Conservation (phyloP, 495 filamentous ascomycete species). For the Trichoderma orchidacearum region DNA sequence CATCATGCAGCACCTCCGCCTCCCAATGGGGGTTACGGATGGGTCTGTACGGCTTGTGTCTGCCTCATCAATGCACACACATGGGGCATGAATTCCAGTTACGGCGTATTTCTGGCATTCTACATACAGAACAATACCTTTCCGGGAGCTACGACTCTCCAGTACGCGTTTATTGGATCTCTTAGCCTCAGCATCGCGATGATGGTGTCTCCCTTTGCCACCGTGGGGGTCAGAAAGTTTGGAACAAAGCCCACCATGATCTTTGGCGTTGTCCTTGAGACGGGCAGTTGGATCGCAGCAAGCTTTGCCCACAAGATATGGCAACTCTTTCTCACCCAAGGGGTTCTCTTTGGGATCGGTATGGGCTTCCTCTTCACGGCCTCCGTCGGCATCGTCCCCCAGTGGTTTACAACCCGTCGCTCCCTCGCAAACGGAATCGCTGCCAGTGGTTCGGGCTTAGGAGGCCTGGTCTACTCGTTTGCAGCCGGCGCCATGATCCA, state of each 20-base stretch:
- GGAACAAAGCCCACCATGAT: constrained; percentile 40
- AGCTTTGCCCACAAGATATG: constrained; percentile 46
- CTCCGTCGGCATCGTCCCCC: constrained; percentile 48
- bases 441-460: constrained; percentile 50
- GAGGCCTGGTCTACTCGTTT: constrained; percentile 44
- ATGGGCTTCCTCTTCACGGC: constrained; percentile 63
- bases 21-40: constrained; percentile 48
- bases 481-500: constrained; percentile 40
- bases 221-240: constrained; percentile 28
- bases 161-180: constrained; percentile 59
- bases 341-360: constrained; percentile 56
- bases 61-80: constrained; percentile 39
- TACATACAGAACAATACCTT: constrained; percentile 44
- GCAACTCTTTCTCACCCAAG: constrained; percentile 58
- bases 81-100: constrained; percentile 46
- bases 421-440: constrained; percentile 56
- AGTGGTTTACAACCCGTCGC: constrained; percentile 54
- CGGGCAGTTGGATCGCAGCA: constrained; percentile 37
- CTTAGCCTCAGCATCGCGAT: constrained; percentile 47
- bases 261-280: constrained; percentile 40
- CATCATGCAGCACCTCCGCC: constrained; percentile 10
- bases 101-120: constrained; percentile 40
- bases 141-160: constrained; percentile 39
- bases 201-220: constrained; percentile 44
- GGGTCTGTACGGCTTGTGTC: constrained; percentile 36